These are phyloP conservation scores for Termitomyces sp. DNA, from an alignment of 768 basidiomycete genomes.

Conservation along the genomic window DNA sequence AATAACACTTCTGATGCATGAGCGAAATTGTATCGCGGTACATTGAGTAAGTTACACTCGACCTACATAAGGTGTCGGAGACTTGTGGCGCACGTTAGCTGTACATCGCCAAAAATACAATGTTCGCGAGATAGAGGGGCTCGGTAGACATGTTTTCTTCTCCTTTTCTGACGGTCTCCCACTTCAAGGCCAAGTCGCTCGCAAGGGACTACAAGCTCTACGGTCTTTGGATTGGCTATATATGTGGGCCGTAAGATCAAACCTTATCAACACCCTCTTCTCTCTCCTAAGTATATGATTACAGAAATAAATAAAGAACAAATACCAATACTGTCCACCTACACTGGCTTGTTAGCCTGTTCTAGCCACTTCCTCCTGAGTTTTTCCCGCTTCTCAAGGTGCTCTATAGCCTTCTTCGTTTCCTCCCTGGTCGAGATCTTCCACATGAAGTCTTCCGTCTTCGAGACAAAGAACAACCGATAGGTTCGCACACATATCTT, in stretches of 20 bases:
- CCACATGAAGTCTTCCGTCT: conserved; percentile 65
- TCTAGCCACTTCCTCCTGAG: conserved; percentile 39
- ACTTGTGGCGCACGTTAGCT: not conserved
- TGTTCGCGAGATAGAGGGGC: not conserved
- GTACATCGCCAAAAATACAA: not conserved
- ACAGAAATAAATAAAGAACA: not conserved
- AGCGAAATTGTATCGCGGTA: not conserved
- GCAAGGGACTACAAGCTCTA: too few species aligned
- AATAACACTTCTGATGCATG: not conserved
- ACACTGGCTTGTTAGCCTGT: conserved; percentile 14
- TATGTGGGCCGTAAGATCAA: too few species aligned
- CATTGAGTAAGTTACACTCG: not conserved
- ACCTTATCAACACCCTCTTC: too few species aligned
- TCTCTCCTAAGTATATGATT: not conserved
- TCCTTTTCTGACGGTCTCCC: too few species aligned
- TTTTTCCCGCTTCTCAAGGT: conserved; percentile 30
- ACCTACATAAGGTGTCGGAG: not conserved
- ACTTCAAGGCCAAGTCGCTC: too few species aligned
- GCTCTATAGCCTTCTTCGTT: conserved; percentile 28
- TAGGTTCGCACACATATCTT: conserved; percentile 84
- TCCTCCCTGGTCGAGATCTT: conserved; percentile 43
- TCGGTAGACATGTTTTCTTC: not conserved
- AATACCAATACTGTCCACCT: not conserved
- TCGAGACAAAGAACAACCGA: conserved; percentile 74
- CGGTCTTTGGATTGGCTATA: too few species aligned